These are phyloP conservation scores for Vinca minor DNA, from an alignment of 257 asterid species.

Conservation along the genomic window DNA sequence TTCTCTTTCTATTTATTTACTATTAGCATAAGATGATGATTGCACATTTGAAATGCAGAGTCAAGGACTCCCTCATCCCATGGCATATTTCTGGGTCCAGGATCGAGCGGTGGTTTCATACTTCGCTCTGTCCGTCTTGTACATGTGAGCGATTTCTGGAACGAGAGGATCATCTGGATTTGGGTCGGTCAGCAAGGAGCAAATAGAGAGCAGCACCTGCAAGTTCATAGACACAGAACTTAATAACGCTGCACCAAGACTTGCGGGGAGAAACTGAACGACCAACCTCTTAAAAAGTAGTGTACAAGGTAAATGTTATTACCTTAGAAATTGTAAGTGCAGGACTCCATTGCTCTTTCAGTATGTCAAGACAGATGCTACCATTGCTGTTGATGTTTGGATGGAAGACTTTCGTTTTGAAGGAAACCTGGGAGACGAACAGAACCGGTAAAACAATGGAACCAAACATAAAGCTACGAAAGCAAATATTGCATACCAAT, in stretches of 20 bases:
- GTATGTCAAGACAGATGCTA: constrained; percentile 44
- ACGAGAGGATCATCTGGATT: constrained; percentile 82
- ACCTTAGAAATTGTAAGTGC: constrained; percentile 46
- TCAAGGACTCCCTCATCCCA: constrained; percentile 40
- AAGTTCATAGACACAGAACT: neutral
- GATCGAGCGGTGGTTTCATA: constrained; percentile 68
- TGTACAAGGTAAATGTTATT: neutral
- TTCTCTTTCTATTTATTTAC: constrained; percentile 29
- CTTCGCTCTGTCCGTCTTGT: constrained; percentile 60
- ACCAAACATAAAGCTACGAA: too few species aligned
- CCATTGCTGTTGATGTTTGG: constrained; percentile 46
- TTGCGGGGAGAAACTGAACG: neutral
- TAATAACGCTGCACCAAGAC: neutral
- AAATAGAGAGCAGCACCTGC: constrained; percentile 70
- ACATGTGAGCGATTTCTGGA: constrained; percentile 74
- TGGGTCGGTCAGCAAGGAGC: constrained; percentile 81
- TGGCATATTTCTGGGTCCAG: constrained; percentile 82
- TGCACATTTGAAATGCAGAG: neutral
- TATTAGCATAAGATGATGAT: constrained; percentile 12
- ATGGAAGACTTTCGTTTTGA: constrained; percentile 41
- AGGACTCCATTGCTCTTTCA: constrained; percentile 50
- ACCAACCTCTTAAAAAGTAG: too few species aligned
- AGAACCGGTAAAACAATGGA: neutral
- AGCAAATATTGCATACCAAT: too few species aligned
- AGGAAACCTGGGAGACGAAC: constrained; percentile 26